These are phyloP conservation scores for Spathaspora hagerdaliae DNA, from an alignment of 805 yeast genomes.

Conservation along the genomic window DNA sequence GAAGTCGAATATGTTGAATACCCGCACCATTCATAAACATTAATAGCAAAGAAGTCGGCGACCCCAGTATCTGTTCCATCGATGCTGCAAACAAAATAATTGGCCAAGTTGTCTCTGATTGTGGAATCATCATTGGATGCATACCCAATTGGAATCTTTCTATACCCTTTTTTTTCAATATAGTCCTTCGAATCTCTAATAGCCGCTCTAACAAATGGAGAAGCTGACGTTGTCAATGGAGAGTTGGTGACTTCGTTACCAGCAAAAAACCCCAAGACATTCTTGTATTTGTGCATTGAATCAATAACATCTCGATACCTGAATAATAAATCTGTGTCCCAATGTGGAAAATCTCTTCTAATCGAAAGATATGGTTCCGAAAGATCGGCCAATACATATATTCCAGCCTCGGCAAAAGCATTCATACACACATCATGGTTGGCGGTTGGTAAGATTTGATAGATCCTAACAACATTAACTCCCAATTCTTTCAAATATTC, in stretches of 20 bases:
- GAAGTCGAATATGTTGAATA: constrained; percentile 32
- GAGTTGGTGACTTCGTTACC: constrained; percentile 39
- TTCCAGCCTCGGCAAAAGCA: constrained; percentile 41
- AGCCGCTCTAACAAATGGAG: constrained; percentile 35
- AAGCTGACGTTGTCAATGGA: constrained; percentile 20
- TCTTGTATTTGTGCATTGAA: constrained; percentile 25
- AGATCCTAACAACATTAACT: constrained; percentile 80
- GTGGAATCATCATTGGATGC: constrained; percentile 35
- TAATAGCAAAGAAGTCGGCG: constrained; percentile 34
- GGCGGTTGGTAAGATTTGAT: constrained; percentile 70
- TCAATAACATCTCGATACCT: constrained; percentile 34
- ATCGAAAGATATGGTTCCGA: constrained; percentile 34
- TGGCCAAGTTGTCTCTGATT: constrained; percentile 22
- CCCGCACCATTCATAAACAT: constrained; percentile 43
- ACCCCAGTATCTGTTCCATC: constrained; percentile 6
- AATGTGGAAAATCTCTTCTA: constrained; percentile 26
- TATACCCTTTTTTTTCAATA: constrained; percentile 22
- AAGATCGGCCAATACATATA: constrained; percentile 34
- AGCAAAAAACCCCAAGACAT: constrained; percentile 36
- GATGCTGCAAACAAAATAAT: constrained; percentile 29
- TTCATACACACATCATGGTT: constrained; percentile 79
- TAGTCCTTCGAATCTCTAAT: constrained; percentile 29
- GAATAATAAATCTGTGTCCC: constrained; percentile 29
- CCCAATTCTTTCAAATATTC: constrained; percentile 67
- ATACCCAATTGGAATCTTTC: constrained; percentile 39